Percentiles rank a stretch among this genome's conserved stretches.
These are phyloP conservation scores for Orbilia ellipsospora DNA, from an alignment of 2,329 filamentous ascomycete species.

Conservation along the genomic window DNA sequence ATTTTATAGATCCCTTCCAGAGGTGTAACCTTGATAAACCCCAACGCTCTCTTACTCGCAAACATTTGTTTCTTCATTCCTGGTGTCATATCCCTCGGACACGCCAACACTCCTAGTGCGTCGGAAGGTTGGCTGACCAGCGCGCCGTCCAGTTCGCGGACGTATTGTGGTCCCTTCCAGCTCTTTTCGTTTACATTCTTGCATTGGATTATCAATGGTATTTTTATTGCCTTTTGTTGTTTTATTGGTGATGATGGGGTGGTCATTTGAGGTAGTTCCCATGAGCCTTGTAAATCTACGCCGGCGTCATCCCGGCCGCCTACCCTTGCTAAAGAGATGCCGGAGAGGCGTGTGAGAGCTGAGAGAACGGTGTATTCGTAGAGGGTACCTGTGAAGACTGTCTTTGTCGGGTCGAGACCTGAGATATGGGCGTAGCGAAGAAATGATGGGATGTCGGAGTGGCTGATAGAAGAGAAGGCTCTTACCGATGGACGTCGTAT, in stretches of 20 bases:
- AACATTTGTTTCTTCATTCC: conserved; percentile 68
- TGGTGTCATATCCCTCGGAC: conserved; percentile 76
- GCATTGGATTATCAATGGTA: conserved; percentile 72
- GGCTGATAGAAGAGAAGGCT: conserved; percentile 64
- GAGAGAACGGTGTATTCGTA: conserved; percentile 78
- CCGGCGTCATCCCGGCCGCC: conserved; percentile 76
- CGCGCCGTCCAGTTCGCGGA: conserved; percentile 83
- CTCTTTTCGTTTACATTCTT: conserved; percentile 69
- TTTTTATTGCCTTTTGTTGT: conserved; percentile 42
- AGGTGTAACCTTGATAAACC: conserved; percentile 47
- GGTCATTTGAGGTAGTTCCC: conserved; percentile 68
- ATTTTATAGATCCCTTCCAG: conserved; percentile 22
- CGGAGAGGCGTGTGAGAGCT: conserved; percentile 68
- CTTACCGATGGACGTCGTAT: conserved; percentile 63
- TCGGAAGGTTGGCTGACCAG: conserved; percentile 76
- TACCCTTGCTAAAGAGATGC: conserved; percentile 73
- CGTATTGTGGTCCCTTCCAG: conserved; percentile 68
- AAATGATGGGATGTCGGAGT: conserved; percentile 74
- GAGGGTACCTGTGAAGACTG: conserved; percentile 76
- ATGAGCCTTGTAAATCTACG: conserved; percentile 79
- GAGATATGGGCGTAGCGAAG: conserved; percentile 71
- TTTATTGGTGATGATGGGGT: background rate
- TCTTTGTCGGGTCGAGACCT: conserved; percentile 69
- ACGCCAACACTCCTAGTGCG: conserved; percentile 77
- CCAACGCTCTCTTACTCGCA: conserved; percentile 34